Conservation (phyloP, 192 early-diverging fungal genomes). For the Glomus cerebriforme region DNA sequence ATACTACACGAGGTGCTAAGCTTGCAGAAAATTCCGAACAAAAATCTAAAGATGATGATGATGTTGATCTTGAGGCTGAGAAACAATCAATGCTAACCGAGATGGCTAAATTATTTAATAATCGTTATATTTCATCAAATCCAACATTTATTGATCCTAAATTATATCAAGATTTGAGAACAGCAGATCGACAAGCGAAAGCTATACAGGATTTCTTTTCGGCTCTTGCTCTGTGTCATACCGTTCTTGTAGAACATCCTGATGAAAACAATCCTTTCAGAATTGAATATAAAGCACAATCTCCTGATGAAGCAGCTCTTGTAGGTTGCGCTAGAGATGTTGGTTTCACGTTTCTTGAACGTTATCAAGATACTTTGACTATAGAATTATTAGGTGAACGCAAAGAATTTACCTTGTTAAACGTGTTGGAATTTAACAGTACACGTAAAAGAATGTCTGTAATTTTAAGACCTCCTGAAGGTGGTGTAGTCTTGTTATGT, state of each 20-base stretch:
- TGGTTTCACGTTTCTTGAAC: constrained; percentile 79
- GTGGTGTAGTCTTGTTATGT: constrained; percentile 76
- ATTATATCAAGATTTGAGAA: constrained; percentile 65
- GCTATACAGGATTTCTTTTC: constrained; percentile 82
- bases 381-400: constrained; percentile 77
- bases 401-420: constrained; percentile 63
- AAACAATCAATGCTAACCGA: constrained; percentile 60
- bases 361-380: constrained; percentile 65
- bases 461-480: constrained; percentile 76
- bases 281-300: constrained; percentile 89
- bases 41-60: constrained; percentile 39
- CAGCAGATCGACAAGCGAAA: constrained; percentile 51
- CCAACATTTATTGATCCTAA: constrained; percentile 73
- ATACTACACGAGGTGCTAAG: constrained; percentile 46
- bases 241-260: constrained; percentile 70
- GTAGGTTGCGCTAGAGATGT: constrained; percentile 83
- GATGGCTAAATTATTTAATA: constrained; percentile 55
- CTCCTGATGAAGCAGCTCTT: constrained; percentile 93
- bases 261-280: constrained; percentile 48
- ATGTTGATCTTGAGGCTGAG: constrained; percentile 43
- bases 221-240: constrained; percentile 85
- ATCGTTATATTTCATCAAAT: constrained; percentile 63
- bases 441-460: constrained; percentile 97
- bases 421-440: constrained; percentile 89
- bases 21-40: constrained; percentile 34